phyloP scores from a whole-genome alignment of 2,329 filamentous ascomycete genomes.

The Ceratocystis papillata region DNA sequence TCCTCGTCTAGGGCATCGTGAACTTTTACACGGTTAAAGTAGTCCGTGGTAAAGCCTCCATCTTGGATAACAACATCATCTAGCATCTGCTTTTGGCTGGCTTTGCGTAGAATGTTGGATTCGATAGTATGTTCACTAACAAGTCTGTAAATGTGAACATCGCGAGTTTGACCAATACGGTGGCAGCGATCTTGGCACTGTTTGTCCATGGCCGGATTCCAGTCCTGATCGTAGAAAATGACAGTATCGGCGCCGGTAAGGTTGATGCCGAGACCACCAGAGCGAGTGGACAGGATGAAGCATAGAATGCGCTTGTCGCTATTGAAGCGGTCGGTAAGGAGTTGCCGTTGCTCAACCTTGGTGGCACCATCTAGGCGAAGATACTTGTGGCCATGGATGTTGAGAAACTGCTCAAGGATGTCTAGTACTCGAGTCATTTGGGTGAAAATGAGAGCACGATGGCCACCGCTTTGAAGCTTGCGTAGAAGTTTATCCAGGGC shows the following conservation, averaged over 20 bases:
- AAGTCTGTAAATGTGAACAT: constrained; percentile 95
- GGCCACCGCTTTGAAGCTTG: constrained; percentile 75
- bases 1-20: constrained; percentile 17
- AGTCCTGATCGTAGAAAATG: constrained; percentile 98
- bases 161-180: constrained; percentile 91
- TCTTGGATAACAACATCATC: constrained; percentile 98
- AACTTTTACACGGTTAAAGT: constrained; percentile 65
- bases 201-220: constrained; percentile 99
- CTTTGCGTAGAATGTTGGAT: constrained; percentile 92
- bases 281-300: constrained; percentile 91
- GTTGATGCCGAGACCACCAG: constrained; percentile 91
- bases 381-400: constrained; percentile 95
- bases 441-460: constrained; percentile 94
- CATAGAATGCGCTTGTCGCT: constrained; percentile 82
- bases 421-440: constrained; percentile 99
- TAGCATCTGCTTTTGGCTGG: constrained; percentile 93
- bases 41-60: constrained; percentile 93
- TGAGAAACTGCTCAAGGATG: constrained; percentile 93
- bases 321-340: constrained; percentile 94
- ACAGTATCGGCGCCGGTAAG: constrained; percentile 93
- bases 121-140: constrained; percentile 92
- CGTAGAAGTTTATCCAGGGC: constrained; percentile 76
- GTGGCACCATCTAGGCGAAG: constrained; percentile 92
- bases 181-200: constrained; percentile 97
- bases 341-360: constrained; percentile 89